Evolutionary conservation across 2,329 filamentous ascomycete species (phyloP).

Genomic region (Verticillium nubilum): DNA sequence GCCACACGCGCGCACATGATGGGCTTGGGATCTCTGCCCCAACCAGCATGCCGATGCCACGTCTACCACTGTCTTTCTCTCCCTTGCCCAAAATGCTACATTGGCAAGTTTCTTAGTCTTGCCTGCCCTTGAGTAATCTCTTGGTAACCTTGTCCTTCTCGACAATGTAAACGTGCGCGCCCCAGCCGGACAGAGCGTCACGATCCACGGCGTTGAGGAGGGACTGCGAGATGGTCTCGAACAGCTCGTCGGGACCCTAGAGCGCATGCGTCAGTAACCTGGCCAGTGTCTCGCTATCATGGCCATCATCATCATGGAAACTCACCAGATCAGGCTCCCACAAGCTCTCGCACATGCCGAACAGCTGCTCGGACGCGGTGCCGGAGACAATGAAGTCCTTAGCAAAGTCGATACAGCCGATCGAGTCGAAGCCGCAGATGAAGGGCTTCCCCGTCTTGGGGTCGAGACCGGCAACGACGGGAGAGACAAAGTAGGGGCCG

Average conservation of each 20-base stretch:
- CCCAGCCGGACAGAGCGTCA: slow-evolving; percentile 96
- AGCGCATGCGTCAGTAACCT: background rate
- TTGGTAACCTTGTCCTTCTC: slow-evolving; percentile 99
- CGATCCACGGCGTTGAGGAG: slow-evolving; percentile 93
- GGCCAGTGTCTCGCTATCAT: background rate
- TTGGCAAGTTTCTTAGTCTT: slow-evolving; percentile 58
- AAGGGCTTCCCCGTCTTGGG: slow-evolving; percentile 92
- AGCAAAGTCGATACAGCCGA: slow-evolving; percentile 98
- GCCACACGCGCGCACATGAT: slow-evolving; percentile 16
- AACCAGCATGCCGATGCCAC: background rate
- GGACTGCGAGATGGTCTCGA: slow-evolving; percentile 96
- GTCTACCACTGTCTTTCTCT: background rate
- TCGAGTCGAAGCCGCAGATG: slow-evolving; percentile 98
- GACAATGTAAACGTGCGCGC: slow-evolving; percentile 98
- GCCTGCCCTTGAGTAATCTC: slow-evolving; percentile 94
- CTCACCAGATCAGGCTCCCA: slow-evolving; percentile 96
- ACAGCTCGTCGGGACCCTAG: slow-evolving; percentile 85
- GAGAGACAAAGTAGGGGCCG: slow-evolving; percentile 92
- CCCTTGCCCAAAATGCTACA: background rate
- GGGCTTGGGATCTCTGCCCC: background rate
- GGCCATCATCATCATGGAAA: slow-evolving; percentile 15
- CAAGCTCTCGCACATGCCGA: slow-evolving; percentile 95
- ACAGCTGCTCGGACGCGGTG: slow-evolving; percentile 94
- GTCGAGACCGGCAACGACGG: slow-evolving; percentile 92
- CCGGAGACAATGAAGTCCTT: slow-evolving; percentile 99